A percentile compares a stretch with the other conserved stretches of the same genome.
phyloP scores from a whole-genome alignment of 169 alveolate species.

The Perkinsus olseni region DNA sequence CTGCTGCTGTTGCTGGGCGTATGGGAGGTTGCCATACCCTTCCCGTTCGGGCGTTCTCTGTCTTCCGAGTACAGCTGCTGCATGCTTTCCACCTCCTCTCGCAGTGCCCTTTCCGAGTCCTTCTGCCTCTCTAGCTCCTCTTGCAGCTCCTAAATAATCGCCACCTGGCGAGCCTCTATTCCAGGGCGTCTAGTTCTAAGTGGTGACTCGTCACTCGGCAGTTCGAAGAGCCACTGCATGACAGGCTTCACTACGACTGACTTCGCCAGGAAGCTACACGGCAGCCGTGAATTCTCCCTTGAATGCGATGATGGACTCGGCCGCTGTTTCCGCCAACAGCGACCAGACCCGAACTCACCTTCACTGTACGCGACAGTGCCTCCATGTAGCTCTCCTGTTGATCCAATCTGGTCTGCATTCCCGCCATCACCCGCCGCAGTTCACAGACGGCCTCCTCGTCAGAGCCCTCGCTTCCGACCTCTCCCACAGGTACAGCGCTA shows the following conservation, averaged over 20 bases:
- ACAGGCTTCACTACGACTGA: no score
- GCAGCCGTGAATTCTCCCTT: no score
- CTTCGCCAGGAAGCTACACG: no score
- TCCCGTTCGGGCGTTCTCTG: background rate
- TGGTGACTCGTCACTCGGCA: no score
- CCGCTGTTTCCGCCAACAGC: no score
- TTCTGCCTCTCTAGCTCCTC: background rate
- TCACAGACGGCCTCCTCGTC: background rate
- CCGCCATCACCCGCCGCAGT: background rate
- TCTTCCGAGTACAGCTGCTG: background rate
- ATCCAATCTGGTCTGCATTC: background rate
- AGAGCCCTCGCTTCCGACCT: background rate
- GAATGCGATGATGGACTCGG: no score
- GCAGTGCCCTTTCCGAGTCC: background rate
- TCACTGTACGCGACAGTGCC: background rate
- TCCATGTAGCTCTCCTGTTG: background rate
- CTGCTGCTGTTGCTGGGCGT: background rate
- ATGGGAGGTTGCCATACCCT: background rate
- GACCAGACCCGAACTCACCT: background rate
- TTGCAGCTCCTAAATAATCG: background rate
- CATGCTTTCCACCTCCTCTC: background rate
- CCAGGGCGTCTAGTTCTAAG: no score
- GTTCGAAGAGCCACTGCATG: no score
- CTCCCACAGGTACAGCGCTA: background rate
- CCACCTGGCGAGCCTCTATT: no score